Evolutionary conservation across 75 land plant genomes (phyloP).

Genomic region (Pinus taeda): DNA sequence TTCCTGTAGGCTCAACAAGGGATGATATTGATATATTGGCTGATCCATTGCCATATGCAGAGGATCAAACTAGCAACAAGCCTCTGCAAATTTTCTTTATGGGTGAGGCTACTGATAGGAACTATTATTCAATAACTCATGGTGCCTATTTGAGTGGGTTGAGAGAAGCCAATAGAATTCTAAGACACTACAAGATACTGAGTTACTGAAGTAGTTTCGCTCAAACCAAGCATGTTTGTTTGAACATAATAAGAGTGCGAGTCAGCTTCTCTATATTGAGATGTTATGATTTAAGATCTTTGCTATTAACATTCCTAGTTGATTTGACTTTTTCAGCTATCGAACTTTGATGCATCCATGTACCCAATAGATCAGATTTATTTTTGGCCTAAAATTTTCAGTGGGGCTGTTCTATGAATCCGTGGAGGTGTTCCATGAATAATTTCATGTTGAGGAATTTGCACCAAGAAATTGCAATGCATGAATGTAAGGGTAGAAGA

Average conservation of each 20-base stretch:
- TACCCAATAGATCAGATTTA: no score
- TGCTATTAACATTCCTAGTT: no score
- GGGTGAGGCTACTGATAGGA: slow-evolving; percentile 26
- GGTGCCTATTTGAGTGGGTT: slow-evolving; percentile 25
- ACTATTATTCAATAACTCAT: slow-evolving; percentile 28
- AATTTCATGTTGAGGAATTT: no score
- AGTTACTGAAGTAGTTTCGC: not conserved
- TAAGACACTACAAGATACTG: slow-evolving; percentile 16
- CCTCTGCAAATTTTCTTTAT: slow-evolving; percentile 26
- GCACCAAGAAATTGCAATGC: no score
- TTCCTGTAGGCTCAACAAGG: slow-evolving; percentile 24
- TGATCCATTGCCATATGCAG: slow-evolving; percentile 23
- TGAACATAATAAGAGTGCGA: not conserved
- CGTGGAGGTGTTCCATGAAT: no score
- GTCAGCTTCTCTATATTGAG: no score
- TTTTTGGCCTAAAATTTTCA: no score
- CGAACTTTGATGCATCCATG: no score
- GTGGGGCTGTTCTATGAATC: no score
- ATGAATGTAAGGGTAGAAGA: no score
- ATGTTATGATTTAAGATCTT: no score
- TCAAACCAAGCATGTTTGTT: not conserved
- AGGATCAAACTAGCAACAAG: slow-evolving; percentile 5
- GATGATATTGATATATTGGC: slow-evolving; percentile 28
- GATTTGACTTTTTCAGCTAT: no score
- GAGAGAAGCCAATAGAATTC: not conserved